These are phyloP conservation scores for Leccinellum albellum DNA, from an alignment of 768 basidiomycete genomes.

Conservation along the genomic window DNA sequence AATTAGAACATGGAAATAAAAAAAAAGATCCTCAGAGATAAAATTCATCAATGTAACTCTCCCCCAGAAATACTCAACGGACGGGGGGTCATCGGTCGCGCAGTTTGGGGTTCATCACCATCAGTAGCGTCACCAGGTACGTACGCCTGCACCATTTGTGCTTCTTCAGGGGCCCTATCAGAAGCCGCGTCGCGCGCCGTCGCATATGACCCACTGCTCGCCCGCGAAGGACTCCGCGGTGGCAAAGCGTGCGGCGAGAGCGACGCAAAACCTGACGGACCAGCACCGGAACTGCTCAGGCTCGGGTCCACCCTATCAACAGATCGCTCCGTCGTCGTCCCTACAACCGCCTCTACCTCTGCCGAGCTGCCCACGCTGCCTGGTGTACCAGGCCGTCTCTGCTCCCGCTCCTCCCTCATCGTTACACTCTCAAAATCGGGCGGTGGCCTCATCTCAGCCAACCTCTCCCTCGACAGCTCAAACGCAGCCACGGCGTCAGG, in stretches of 20 bases:
- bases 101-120: slow-evolving; percentile 10
- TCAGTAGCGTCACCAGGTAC: slow-evolving; percentile 3
- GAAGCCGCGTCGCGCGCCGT: slow-evolving; percentile 1
- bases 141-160: neutral
- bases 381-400: neutral
- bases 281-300: neutral
- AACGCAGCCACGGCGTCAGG: slow-evolving; percentile 62
- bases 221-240: slow-evolving; percentile 9
- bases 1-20: too few species aligned
- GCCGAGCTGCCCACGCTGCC: neutral
- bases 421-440: slow-evolving; percentile 46
- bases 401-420: neutral
- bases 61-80: slow-evolving; percentile 1
- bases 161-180: neutral
- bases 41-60: too few species aligned
- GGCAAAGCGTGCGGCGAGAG: neutral
- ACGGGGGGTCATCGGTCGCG: slow-evolving; percentile 15
- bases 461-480: slow-evolving; percentile 42
- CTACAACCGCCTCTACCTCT: neutral
- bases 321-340: neutral
- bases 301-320: neutral
- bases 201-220: slow-evolving; percentile 17
- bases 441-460: slow-evolving; percentile 39
- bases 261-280: neutral
- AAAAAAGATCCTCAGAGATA: too few species aligned